A percentile compares a stretch with the other conserved stretches of the same genome.
These are phyloP conservation scores for Narthecium ossifragum DNA, from an alignment of 106 monocot species.

Conservation along the genomic window DNA sequence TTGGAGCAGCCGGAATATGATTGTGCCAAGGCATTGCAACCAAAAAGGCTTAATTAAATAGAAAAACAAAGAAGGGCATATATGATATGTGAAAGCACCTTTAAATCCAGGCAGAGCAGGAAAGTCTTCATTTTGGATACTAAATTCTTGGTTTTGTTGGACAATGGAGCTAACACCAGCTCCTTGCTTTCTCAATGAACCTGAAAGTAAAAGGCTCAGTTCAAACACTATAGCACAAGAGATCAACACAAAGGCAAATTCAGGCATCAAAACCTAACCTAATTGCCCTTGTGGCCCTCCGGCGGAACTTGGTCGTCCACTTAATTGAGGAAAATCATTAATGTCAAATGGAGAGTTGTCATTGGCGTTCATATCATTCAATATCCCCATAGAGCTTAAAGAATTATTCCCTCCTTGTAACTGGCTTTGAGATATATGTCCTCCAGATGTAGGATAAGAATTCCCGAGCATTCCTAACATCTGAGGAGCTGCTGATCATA, in stretches of 20 bases:
- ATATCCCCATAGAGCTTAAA: constrained; percentile 75
- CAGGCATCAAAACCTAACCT: constrained; percentile 26
- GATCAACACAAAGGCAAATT: background rate
- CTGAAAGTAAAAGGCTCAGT: constrained; percentile 32
- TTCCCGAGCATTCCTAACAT: constrained; percentile 93
- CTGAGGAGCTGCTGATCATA: constrained; percentile 50
- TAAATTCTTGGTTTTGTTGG: constrained; percentile 97
- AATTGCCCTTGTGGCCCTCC: constrained; percentile 93
- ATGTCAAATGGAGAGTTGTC: constrained; percentile 92
- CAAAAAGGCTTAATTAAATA: background rate
- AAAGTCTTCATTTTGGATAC: constrained; percentile 99
- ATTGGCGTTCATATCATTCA: constrained; percentile 68
- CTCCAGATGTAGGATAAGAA: constrained; percentile 75
- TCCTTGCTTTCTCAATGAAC: constrained; percentile 80
- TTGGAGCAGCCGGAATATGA: too few species aligned
- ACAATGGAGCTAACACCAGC: constrained; percentile 87
- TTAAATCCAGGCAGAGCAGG: constrained; percentile 95
- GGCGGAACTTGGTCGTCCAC: constrained; percentile 86
- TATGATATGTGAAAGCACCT: constrained; percentile 35
- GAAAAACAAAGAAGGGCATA: background rate
- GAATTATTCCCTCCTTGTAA: constrained; percentile 63
- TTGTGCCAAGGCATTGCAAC: constrained; percentile 73
- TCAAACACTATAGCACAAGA: background rate
- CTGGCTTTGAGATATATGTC: constrained; percentile 71
- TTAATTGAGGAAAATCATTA: constrained; percentile 95